Percentiles rank a stretch among this genome's conserved stretches.
These are phyloP conservation scores for Astragalus glycyphyllos DNA, from an alignment of 306 rosid species.

Conservation along the genomic window DNA sequence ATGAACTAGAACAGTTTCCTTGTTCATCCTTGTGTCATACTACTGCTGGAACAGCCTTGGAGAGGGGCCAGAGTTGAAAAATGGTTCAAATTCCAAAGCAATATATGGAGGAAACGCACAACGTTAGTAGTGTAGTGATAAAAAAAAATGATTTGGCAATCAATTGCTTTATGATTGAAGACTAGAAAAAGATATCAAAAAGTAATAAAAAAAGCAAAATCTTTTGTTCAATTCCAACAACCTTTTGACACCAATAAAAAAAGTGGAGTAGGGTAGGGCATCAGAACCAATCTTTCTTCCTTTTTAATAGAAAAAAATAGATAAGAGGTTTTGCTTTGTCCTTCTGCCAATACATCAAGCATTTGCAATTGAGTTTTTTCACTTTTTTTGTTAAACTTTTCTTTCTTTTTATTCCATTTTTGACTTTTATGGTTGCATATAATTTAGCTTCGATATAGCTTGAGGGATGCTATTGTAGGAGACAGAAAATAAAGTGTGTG, in stretches of 20 bases:
- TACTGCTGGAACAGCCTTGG: conserved; percentile 11
- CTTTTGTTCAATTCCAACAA: conserved; percentile 49
- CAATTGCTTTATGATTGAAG: conserved; percentile 80
- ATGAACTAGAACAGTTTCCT: neutral
- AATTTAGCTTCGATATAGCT: no score
- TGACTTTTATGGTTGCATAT: conserved; percentile 41
- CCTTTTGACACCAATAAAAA: conserved; percentile 51
- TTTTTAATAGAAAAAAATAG: conserved; percentile 31
- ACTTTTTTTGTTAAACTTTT: neutral
- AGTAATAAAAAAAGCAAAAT: conserved; percentile 36
- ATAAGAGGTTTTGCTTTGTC: conserved; percentile 29
- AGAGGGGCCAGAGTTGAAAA: conserved; percentile 15
- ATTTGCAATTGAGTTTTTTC: neutral
- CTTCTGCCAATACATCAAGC: conserved; percentile 27
- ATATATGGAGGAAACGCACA: conserved; percentile 25
- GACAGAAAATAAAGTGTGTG: conserved; percentile 8
- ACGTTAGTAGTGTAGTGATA: conserved; percentile 41
- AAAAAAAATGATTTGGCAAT: conserved; percentile 83
- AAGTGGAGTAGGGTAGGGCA: conserved; percentile 41
- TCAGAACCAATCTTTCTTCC: conserved; percentile 29
- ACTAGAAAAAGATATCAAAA: conserved; percentile 44
- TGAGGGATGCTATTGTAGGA: neutral
- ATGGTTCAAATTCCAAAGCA: conserved; percentile 51
- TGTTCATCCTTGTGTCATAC: neutral
- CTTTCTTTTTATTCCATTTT: conserved; percentile 45